Evolutionary conservation across 2,329 filamentous ascomycete genomes (phyloP), one percentile per base, ranked within the genome.

Genomic region (Teratosphaeria pseudoeucalypti): DNA sequence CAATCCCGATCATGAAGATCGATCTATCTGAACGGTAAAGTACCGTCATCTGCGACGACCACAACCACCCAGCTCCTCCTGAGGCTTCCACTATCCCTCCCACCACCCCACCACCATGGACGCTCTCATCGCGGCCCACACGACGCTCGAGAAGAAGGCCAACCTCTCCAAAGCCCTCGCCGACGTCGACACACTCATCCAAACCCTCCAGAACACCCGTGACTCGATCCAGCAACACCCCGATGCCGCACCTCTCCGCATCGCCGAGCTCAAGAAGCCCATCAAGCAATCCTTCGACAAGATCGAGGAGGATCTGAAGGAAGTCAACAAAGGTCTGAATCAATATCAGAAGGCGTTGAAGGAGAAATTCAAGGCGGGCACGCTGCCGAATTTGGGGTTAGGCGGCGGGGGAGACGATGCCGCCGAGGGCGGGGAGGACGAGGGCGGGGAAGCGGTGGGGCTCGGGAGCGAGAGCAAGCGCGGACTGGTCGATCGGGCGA

Each of bases 341-440:
- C 87, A 87, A 65, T 95, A 95, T 73, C 86, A 86, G 66, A 96
- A 92, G 71, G 85, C 89, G 6, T 78, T 99, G 34, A 90, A 96
- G 73, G 90, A 85, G 81, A 82, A 87, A 68, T 87, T 85, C 71
- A 86, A 86, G 75, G 82, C 84, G 62, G 82, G 82, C 62, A 84
- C 85, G 14, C 78, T 88, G 14, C 84, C 92, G 0, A 88, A 86
- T 14, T 88, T 85, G 68, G 88, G 92, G 60, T 86, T 90, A 68
- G 43, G 37, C 14, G 39, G 23, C 23, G 23, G 23, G 23, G 23
- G 26, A 1, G 34, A 12, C 10, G 27, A n/a, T n/a, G 57, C 29
- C 6, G 53, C 23, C 14, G 58, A 47, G n/a, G 12, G 29, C 16
- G 54, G 54, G 23, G 32, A 34, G 19, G 16, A 49, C 23, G 43